Base-by-base conservation (phyloP, 1,284 basidiomycete genomes). In the Irpex sp. region DNA sequence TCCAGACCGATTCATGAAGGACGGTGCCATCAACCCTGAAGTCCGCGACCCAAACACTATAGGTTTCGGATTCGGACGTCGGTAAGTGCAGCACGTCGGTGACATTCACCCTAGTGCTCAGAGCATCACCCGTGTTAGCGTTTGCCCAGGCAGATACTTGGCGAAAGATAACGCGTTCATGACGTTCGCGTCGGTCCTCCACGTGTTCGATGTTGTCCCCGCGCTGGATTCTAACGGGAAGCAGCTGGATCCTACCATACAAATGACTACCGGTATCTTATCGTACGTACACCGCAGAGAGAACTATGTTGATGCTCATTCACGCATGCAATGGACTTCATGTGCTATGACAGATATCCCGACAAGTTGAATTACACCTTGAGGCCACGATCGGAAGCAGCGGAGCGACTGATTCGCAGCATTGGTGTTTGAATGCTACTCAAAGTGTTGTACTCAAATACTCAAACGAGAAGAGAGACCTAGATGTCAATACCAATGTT, bases 161-260 rank as follows among this genome's bases (percentile, higher is more conserved):
- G 71, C 72, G 6, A 65, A 70, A 50, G 62, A 67, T 21, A 68
- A 69, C 50, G 54, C 70, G 7, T 74, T 61, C 55, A 64, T 73
- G 58, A 62, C 66, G 8, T 67, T 71, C 54, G 68, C 67, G 15
- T 69, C 63, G 61, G 63, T 67, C 26, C 62, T 74, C 3, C 64
- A 70, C 7, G 33, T 61, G 4, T 72, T 68, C 65, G 61, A 66
- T 36, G 67, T 74, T 46, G 59, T 67, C 47, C 67, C 66, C 54
- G 61, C 61, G 17, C 60, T 65, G 21, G 71, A 72, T 37, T 62
- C 46, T 36, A 54, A 68, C 21, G 72, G 72, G 1, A 58, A 63
- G n/a, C 66, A 61, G n/a, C 60, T 73, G 46, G 66, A 67, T 43
- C 71, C 71, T 19, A 49, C 21, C n/a, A 43, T 46, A 17, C 21